Percentiles rank a stretch among this genome's conserved stretches.
phyloP scores from a whole-genome alignment of 2,329 filamentous ascomycete genomes.

The Trichophyton mentagrophytes region DNA sequence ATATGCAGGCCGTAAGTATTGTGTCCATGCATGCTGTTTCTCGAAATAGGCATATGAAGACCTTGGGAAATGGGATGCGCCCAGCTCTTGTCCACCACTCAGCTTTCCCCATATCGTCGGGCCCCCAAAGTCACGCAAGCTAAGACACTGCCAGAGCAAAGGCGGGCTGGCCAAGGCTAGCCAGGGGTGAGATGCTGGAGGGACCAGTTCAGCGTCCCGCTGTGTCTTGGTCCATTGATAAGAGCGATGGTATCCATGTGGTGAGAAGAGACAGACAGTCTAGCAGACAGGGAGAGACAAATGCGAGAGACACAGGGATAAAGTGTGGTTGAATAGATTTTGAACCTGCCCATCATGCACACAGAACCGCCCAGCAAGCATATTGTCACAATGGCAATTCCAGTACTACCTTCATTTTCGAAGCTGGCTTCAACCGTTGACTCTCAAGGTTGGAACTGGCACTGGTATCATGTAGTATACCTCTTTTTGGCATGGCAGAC shows the following conservation, averaged over 20 bases:
- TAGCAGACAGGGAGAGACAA: background rate
- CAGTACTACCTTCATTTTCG: background rate
- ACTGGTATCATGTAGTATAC: background rate
- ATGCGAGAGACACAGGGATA: background rate
- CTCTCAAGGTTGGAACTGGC: background rate
- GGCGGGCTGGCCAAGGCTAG: background rate
- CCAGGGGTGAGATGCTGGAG: background rate
- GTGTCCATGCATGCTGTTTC: background rate
- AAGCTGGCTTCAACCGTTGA: background rate
- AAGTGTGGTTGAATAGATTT: background rate
- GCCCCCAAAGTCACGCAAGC: background rate
- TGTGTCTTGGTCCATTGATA: background rate
- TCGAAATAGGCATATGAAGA: background rate
- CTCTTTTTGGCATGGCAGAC: background rate
- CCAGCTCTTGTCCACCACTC: background rate
- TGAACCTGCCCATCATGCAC: background rate
- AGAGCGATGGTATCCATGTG: background rate
- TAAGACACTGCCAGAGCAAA: background rate
- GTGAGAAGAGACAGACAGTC: background rate
- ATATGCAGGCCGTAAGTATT: background rate
- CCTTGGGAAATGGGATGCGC: background rate
- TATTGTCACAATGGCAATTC: background rate
- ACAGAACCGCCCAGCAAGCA: background rate
- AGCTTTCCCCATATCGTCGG: background rate
- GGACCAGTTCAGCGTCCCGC: background rate